Evolutionary conservation across 257 asterid species (phyloP), one percentile per base, ranked within the genome.

Genomic region (Petunia secreta): DNA sequence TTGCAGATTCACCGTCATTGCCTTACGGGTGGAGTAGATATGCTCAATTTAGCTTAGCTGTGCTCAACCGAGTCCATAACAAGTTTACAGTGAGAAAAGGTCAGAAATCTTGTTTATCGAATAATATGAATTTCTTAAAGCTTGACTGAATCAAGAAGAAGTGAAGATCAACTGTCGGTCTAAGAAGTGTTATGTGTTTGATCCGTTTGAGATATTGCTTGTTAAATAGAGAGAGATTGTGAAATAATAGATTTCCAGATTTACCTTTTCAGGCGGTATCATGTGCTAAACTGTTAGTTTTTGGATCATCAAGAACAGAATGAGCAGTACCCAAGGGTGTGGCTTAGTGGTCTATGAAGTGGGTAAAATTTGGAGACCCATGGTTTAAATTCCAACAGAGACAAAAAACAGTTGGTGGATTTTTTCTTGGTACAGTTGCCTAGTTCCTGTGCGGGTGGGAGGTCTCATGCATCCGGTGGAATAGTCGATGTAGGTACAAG

Each of bases 21-120:
- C 85, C 85, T 53, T 82, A 77, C 25, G 85, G 85, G 41, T 82
- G 85, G 85, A 82, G 78, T 82, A 64, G 81, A 82, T 67, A 65
- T 67, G 82, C 82, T 50, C 82, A 76, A 25, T 82, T 76, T 80
- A 82, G 79, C 50, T 65, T 82, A 78, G 81, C 75, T 53, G 77
- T 82, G 14, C 52, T 55, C 34, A 77, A 82, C 54, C 82, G 39
- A 41, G 74, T 46, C 3, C 74, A 82, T 63, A 67, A 52, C 75
- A 76, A 82, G 81, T 64, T 40, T 62, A 76, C 82, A 57, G 74
- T 76, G 44, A 77, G 79, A 68, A 67, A 82, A 65, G 81, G 85
- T 82, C 53, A 50, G 67, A 54, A 55, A 57, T 58, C 5, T 76
- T 55, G 55, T 16, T 58, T 40, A 50, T 63, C 34, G 25, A 65